Evolutionary conservation across 2,329 filamentous ascomycete genomes (phyloP).

Genomic region (Dothideomycetes sp.): DNA sequence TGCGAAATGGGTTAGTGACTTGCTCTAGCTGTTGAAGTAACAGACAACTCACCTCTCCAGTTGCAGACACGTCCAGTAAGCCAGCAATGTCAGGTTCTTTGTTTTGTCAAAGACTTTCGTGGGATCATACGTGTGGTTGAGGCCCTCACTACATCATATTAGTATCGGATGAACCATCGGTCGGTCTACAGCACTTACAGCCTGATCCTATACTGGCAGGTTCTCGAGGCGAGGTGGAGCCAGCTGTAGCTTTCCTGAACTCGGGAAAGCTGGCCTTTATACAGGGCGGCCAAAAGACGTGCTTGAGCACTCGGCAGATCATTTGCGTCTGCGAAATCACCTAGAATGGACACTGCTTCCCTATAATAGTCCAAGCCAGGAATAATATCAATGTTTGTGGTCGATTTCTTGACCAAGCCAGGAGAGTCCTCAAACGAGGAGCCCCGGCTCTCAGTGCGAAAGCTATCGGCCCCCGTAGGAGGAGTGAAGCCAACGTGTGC

Average conservation of each 20-base stretch:
- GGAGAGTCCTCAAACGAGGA: slow-evolving; percentile 19
- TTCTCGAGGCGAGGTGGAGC: slow-evolving; percentile 31
- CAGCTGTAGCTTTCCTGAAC: slow-evolving; percentile 75
- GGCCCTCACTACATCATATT: neutral
- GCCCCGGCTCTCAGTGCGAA: slow-evolving; percentile 18
- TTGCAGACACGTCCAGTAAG: slow-evolving; percentile 90
- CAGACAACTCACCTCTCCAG: slow-evolving; percentile 60
- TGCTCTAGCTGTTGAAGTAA: neutral
- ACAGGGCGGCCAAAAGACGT: slow-evolving; percentile 73
- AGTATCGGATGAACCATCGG: neutral
- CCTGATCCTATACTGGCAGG: slow-evolving; percentile 10
- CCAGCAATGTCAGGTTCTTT: slow-evolving; percentile 41
- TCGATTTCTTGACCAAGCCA: slow-evolving; percentile 3
- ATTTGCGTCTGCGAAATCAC: slow-evolving; percentile 66
- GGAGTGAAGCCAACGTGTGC: slow-evolving; percentile 20
- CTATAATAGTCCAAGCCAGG: slow-evolving; percentile 87
- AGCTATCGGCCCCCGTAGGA: slow-evolving; percentile 14
- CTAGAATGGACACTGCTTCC: slow-evolving; percentile 75
- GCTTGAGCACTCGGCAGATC: slow-evolving; percentile 78
- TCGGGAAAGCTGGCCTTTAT: slow-evolving; percentile 76
- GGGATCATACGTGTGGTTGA: slow-evolving; percentile 8
- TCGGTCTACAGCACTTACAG: slow-evolving; percentile 3
- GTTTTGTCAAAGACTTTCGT: slow-evolving; percentile 12
- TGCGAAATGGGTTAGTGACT: slow-evolving; percentile 21
- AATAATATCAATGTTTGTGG: slow-evolving; percentile 58